Percentiles rank a stretch among this genome's conserved stretches.
phyloP scores from a whole-genome alignment of 1,284 basidiomycete genomes.

The Apiotrichum montevideense region DNA sequence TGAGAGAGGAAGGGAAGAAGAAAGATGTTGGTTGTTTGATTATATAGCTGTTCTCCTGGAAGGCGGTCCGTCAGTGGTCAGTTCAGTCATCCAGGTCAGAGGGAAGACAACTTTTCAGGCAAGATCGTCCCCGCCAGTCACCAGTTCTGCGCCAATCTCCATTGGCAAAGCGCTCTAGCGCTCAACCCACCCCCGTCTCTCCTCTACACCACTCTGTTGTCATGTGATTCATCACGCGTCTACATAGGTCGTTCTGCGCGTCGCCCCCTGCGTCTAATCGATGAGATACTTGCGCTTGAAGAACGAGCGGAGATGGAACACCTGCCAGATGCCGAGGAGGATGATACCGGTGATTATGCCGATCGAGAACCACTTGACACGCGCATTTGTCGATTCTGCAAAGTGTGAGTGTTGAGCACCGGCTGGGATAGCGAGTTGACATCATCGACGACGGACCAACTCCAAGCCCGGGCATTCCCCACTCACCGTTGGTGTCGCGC shows the following conservation, averaged over 20 bases:
- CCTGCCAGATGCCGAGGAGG: constrained; percentile 83
- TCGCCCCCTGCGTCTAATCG: constrained; percentile 52
- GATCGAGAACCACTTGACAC: constrained; percentile 90
- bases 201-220: background rate
- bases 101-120: too few species aligned
- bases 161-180: too few species aligned
- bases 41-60: background rate
- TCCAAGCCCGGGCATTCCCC: too few species aligned
- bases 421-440: background rate
- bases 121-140: too few species aligned
- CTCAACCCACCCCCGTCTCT: too few species aligned
- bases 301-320: constrained; percentile 84
- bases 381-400: constrained; percentile 79
- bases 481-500: constrained; percentile 83
- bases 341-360: constrained; percentile 75
- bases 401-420: background rate
- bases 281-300: constrained; percentile 98
- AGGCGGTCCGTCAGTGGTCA: background rate
- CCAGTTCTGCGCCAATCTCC: too few species aligned
- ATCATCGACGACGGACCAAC: too few species aligned
- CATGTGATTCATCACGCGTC: background rate
- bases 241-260: too few species aligned
- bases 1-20: background rate
- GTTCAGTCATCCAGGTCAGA: too few species aligned
- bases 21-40: background rate